Evolutionary conservation across 2,329 filamentous ascomycete genomes (phyloP), one percentile per base, ranked within the genome.

Genomic region (Botryotinia globosa): DNA sequence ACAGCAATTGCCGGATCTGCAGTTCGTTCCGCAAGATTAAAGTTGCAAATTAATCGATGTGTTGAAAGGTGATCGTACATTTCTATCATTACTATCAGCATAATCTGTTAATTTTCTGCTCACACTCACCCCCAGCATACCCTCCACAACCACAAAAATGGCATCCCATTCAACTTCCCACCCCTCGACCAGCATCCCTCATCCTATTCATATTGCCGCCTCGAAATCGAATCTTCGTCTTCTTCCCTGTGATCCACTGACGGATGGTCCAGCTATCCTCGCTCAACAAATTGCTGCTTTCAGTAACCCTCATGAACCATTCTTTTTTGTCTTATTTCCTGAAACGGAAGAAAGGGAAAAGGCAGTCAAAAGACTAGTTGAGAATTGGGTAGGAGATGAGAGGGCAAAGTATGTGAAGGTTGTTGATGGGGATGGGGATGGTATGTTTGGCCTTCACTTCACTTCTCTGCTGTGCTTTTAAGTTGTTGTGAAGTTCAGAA

Each of bases 341-440:
- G 34, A 71, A 10, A 72, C 63, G 0, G 76, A 77, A 48, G 69
- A 65, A 20, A 67, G 56, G 12, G 74, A 75, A 18, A 69, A 72
- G 6, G 73, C 72, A 1, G 72, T 74, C 18, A 75, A 73, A 56
- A 76, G 74, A 45, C 71, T 73, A 10, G 51, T 77, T 34, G 69
- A 74, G 59, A 72, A 56, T 67, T 77, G 76, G 74, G 8, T 74
- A 9, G 42, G 48, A 37, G 74, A 75, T 72, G 34, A 64, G 37
- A 72, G 32, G 14, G 73, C 73, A 7, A 74, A 22, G 37, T 77
- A 77, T 64, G 67, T 77, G 61, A 77, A 77, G 39, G 73, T 75
- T 62, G 71, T 77, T 56, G 71, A 77, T 72, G 66, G 39, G 29
- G 71, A 77, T 72, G 66, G 39, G 29, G 70, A 74, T 39, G 75